Percentiles rank a stretch among this genome's conserved stretches.
Evolutionary conservation across 371 early-diverging fungal species (phyloP).

Genomic region (Saksenaea oblongispora): DNA sequence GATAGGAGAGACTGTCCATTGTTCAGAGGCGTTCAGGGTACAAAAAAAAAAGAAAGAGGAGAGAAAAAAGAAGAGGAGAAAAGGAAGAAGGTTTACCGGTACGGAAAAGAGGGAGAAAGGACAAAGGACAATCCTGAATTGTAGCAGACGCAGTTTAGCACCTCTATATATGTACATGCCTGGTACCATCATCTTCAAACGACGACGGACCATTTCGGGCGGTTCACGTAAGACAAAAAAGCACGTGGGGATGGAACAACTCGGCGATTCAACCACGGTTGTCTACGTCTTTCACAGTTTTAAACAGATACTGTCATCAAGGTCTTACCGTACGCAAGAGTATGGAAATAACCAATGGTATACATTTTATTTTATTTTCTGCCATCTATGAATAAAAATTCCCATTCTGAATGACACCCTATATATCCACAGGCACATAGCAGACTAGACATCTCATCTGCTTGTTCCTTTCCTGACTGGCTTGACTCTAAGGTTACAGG

Average conservation of each 20-base stretch:
- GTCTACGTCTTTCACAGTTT: too few species aligned
- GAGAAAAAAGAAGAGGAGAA: background rate
- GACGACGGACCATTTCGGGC: background rate
- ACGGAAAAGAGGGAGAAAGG: background rate
- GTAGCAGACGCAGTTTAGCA: background rate
- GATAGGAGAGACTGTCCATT: background rate
- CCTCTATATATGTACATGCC: background rate
- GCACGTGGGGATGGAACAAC: background rate
- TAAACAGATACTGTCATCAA: too few species aligned
- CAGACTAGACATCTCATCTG: too few species aligned
- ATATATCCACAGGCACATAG: too few species aligned
- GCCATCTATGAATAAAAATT: too few species aligned
- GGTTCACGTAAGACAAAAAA: background rate
- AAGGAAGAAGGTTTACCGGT: background rate
- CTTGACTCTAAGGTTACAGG: too few species aligned
- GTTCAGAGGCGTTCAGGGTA: background rate
- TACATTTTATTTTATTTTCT: too few species aligned
- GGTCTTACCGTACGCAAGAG: too few species aligned
- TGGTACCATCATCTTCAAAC: slow-evolving; percentile 1
- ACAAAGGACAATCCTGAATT: background rate
- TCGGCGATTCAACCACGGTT: background rate
- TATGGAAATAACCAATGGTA: too few species aligned
- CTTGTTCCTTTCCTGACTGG: too few species aligned
- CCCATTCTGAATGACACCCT: too few species aligned
- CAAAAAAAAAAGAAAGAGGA: background rate